Conservation (phyloP, 495 filamentous ascomycete species). For the Aspergillus coremiiformis region DNA sequence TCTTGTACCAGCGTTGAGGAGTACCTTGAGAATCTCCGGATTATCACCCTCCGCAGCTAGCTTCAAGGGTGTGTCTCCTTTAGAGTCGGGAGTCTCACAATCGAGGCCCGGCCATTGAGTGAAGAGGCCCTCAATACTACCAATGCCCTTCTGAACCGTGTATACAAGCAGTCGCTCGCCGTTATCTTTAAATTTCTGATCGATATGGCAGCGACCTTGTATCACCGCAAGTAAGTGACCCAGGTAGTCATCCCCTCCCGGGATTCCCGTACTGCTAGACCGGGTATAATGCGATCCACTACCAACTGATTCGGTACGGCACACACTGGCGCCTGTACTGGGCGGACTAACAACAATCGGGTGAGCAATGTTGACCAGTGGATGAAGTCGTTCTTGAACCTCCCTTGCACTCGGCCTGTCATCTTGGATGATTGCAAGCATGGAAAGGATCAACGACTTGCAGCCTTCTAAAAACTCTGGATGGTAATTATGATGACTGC, state of each 20-base stretch:
- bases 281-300: neutral
- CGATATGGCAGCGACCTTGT: neutral
- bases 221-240: too few species aligned
- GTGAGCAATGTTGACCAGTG: neutral
- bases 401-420: neutral
- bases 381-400: neutral
- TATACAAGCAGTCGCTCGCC: conserved; percentile 2
- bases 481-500: neutral
- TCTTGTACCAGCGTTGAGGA: conserved; percentile 10
- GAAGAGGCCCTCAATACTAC: neutral
- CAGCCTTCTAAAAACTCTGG: neutral
- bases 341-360: neutral
- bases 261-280: neutral
- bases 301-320: neutral
- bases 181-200: neutral
- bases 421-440: neutral
- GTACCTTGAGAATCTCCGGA: neutral
- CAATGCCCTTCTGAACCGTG: neutral
- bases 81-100: neutral
- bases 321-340: neutral
- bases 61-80: conserved; percentile 1
- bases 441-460: neutral
- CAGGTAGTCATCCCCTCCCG: too few species aligned
- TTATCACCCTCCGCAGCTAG: neutral
- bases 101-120: neutral